Evolutionary conservation across 768 basidiomycete species (phyloP), one percentile per base, ranked within the genome.

Genomic region (Roridomyces roridus): DNA sequence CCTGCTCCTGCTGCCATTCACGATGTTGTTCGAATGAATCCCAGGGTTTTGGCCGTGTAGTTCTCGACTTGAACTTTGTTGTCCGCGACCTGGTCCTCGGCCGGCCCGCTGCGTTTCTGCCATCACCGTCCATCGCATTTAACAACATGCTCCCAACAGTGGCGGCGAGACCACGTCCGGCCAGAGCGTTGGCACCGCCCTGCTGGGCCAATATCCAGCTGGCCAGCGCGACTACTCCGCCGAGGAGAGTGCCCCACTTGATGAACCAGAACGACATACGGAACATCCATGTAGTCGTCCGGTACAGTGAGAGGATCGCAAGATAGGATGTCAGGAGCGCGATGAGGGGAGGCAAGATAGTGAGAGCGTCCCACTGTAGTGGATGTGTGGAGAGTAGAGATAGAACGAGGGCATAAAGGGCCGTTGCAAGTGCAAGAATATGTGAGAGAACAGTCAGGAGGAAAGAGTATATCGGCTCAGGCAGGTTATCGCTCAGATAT

Each of bases 251-350:
- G 21, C 87, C 88, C 91, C 91, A 94, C 72, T 94, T 94, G 65
- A 89, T 68, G 65, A 91, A 80, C 79, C 83, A 91, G 61, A 91
- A 70, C 24, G 73, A 75, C 29, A 83, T 84, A 57, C 88, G 82
- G 60, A 92, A 72, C 64, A 89, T 77, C 86, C 88, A 92, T 21
- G 80, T 80, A 12, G 91, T 87, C 5, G 92, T 92, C 57, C 89
- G 87, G 73, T 92, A 92, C 48, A 92, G 71, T 68, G 85, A 90
- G 37, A 86, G 59, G n/a, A 94, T 77, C 4, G 89, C 89, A 57
- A 92, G 79, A 71, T 93, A 94, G 18, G 89, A 86, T 5, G 82
- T 79, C 47, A 92, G 70, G 26, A 93, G 70, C 56, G 83, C 87
- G 66, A 94, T 83, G 66, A 92, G 72, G 0, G 91, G 91, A 8